Evolutionary conservation across 371 early-diverging fungal species (phyloP), one percentile per base, ranked within the genome.

Genomic region (Capniomyces stellatus): DNA sequence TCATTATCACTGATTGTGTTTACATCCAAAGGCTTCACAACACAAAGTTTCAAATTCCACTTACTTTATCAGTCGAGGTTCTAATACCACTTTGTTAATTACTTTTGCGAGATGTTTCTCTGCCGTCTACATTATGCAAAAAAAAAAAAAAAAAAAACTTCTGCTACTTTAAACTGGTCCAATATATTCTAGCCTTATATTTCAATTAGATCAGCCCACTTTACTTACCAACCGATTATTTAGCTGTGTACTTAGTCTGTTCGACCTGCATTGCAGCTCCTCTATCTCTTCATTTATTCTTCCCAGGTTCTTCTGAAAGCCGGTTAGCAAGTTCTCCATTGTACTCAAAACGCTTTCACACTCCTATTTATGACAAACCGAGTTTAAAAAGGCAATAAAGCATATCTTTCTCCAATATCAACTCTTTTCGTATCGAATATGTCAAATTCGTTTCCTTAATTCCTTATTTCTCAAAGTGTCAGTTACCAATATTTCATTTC

Each of bases 281-380:
- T 79, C 76, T 43, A 95, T 95, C 55, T 92, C 94, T 18, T 72
- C 71, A 55, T 82, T 85, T 43, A 95, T 87, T 51, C 80, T 78
- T 22, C 86, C 90, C 23, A 95, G 71, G 57, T 87, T 85, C 41
- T 75, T 75, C 56, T 92, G 87, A 63, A 92, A 92, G 18, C 77
- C 83, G 35, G 69, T 75, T 30, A 94, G 64, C 24, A 89, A 65
- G 40, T 70, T 70, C 56, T 92, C 92, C 92, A 94, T 92, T 21
- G 75, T 73, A n/a, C 72, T 82, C 22, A 94, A 70, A 22, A 91
- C 77, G 53, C 73, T 71, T 59, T 89, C 92, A 61, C 92, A 86
- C 6, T 76, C 69, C 67, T 74, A 46, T 35, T 6, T 35, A 35
- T 35, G 10, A 35, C 35, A 35, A 10, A 35, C 15, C 35, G 15